Evolutionary conservation across 2,329 filamentous ascomycete species (phyloP).

Genomic region (Fusarium nematophilum): DNA sequence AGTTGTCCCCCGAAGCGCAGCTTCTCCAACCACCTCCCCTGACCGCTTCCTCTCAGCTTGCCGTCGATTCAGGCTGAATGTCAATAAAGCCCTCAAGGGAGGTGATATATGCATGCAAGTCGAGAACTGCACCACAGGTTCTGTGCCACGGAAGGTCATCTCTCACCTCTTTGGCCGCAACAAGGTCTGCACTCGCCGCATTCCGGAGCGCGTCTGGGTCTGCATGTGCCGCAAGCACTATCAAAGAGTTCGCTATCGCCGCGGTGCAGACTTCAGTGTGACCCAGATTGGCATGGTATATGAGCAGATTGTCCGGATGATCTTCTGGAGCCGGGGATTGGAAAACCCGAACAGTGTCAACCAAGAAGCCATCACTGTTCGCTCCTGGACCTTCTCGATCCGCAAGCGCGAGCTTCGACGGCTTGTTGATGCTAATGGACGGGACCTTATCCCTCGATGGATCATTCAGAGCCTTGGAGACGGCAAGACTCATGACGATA

Average conservation of each 20-base stretch:
- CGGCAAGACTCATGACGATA: conserved; percentile 60
- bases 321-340: conserved; percentile 70
- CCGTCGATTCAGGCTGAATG: conserved; percentile 25
- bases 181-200: conserved; percentile 78
- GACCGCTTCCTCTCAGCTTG: conserved; percentile 37
- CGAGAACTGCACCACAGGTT: conserved; percentile 67
- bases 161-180: conserved; percentile 87
- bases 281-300: conserved; percentile 73
- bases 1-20: conserved; percentile 7
- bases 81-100: conserved; percentile 35
- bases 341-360: conserved; percentile 43
- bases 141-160: conserved; percentile 77
- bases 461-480: conserved; percentile 58
- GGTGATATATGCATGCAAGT: conserved; percentile 65
- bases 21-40: conserved; percentile 21
- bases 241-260: conserved; percentile 79
- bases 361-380: conserved; percentile 48
- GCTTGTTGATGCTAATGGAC: conserved; percentile 51
- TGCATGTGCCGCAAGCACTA: conserved; percentile 86
- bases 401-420: conserved; percentile 74
- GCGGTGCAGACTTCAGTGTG: conserved; percentile 68
- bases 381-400: conserved; percentile 69
- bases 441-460: conserved; percentile 53
- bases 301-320: conserved; percentile 70
- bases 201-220: conserved; percentile 78